Conservation (phyloP, 495 filamentous ascomycete genomes). For the Penicillium nucicola region DNA sequence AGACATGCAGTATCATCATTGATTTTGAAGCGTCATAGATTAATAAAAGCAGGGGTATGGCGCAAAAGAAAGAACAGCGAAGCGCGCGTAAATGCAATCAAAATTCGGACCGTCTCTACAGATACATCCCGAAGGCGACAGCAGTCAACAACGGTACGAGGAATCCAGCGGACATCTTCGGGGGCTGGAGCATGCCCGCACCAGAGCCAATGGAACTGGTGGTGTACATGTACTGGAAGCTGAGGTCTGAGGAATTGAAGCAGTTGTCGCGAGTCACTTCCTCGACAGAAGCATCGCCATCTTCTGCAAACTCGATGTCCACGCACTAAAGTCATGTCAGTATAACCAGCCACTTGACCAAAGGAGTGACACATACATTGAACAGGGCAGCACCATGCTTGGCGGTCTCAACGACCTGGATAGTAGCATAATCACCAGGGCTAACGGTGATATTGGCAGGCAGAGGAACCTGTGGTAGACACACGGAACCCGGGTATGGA, state of each 20-base stretch:
- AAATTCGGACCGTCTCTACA: slow-evolving; percentile 19
- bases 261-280: slow-evolving; percentile 77
- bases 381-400: slow-evolving; percentile 87
- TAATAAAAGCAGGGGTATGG: slow-evolving; percentile 20
- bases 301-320: slow-evolving; percentile 79
- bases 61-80: slow-evolving; percentile 7
- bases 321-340: slow-evolving; percentile 66
- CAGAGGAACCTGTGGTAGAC: slow-evolving; percentile 85
- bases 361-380: slow-evolving; percentile 61
- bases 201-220: slow-evolving; percentile 53
- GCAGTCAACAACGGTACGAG: slow-evolving; percentile 25
- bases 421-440: slow-evolving; percentile 85
- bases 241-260: slow-evolving; percentile 74
- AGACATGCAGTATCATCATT: slow-evolving; percentile 6
- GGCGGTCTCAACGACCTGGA: slow-evolving; percentile 88
- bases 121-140: slow-evolving; percentile 18
- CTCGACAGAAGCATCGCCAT: slow-evolving; percentile 55
- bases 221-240: slow-evolving; percentile 73
- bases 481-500: slow-evolving; percentile 82
- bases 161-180: slow-evolving; percentile 6
- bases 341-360: neutral
- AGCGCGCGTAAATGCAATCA: slow-evolving; percentile 20
- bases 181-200: slow-evolving; percentile 25
- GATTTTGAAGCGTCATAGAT: slow-evolving; percentile 12
- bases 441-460: slow-evolving; percentile 70